These are phyloP conservation scores for Stemphylium lycopersici DNA, from an alignment of 2,329 filamentous ascomycete species.

Conservation along the genomic window DNA sequence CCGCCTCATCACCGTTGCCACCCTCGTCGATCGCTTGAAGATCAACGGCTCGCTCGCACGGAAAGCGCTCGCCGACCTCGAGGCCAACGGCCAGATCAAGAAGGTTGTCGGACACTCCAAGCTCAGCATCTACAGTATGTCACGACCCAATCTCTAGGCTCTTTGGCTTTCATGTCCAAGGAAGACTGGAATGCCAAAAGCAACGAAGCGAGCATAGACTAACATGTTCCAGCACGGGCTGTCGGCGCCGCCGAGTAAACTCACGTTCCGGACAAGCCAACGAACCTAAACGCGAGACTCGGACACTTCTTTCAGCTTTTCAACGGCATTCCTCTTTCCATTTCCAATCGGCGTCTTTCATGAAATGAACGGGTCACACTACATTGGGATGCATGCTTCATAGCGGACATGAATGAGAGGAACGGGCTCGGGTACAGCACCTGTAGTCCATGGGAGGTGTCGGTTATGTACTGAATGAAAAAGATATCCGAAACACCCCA, in stretches of 20 bases:
- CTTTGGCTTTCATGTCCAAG: neutral
- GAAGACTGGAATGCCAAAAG: neutral
- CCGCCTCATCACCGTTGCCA: constrained; percentile 98
- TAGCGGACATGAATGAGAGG: constrained; percentile 42
- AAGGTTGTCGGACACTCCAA: constrained; percentile 95
- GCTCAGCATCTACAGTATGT: constrained; percentile 96
- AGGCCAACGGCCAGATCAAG: constrained; percentile 99
- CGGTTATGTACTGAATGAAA: constrained; percentile 47
- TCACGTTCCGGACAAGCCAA: constrained; percentile 25
- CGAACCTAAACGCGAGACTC: constrained; percentile 31
- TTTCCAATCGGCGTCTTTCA: constrained; percentile 44
- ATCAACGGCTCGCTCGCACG: constrained; percentile 98
- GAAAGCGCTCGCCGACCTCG: constrained; percentile 85
- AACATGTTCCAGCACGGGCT: constrained; percentile 43
- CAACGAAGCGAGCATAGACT: constrained; percentile 11
- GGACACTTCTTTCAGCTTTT: constrained; percentile 39
- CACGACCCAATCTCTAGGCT: neutral
- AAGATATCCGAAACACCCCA: constrained; percentile 36
- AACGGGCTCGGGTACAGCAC: constrained; percentile 34
- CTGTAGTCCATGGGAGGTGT: constrained; percentile 31
- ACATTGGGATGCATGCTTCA: constrained; percentile 39
- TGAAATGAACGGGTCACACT: constrained; percentile 39
- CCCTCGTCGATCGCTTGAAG: constrained; percentile 99
- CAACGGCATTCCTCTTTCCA: constrained; percentile 45
- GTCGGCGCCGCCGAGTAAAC: constrained; percentile 47